Evolutionary conservation across 2,329 filamentous ascomycete species (phyloP).

Genomic region (Metarhizium humberi): DNA sequence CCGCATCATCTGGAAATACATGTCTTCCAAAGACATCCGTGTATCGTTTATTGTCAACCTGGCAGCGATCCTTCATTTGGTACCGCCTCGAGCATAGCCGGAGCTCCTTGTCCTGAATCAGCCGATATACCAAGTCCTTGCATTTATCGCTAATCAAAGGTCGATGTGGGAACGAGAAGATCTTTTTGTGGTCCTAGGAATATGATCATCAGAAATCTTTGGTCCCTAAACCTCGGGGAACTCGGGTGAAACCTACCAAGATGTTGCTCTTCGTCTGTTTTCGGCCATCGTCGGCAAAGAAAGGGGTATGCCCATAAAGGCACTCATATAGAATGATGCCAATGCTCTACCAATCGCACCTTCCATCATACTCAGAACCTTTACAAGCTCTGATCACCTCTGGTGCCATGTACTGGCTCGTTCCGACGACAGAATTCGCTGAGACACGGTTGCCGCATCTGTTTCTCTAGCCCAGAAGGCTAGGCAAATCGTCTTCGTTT

Average conservation of each 20-base stretch:
- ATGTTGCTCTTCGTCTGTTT: conserved; percentile 83
- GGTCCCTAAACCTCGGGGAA: neutral
- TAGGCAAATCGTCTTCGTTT: conserved; percentile 19
- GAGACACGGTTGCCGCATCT: conserved; percentile 58
- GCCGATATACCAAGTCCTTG: conserved; percentile 63
- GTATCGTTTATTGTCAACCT: conserved; percentile 11
- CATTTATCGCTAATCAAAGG: conserved; percentile 60
- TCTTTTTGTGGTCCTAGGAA: conserved; percentile 55
- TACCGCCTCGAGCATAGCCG: conserved; percentile 74
- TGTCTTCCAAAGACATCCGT: conserved; percentile 36
- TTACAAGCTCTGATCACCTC: conserved; percentile 62
- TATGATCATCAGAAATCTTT: neutral
- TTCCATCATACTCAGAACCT: conserved; percentile 61
- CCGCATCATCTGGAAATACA: conserved; percentile 75
- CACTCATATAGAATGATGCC: conserved; percentile 94
- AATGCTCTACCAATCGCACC: conserved; percentile 96
- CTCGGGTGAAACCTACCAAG: conserved; percentile 40
- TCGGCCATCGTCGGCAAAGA: conserved; percentile 68
- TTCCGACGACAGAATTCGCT: conserved; percentile 82
- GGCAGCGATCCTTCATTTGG: conserved; percentile 48
- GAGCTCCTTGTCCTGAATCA: conserved; percentile 65
- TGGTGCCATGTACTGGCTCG: conserved; percentile 96
- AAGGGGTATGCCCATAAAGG: conserved; percentile 84
- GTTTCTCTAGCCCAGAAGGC: conserved; percentile 61
- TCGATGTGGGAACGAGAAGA: conserved; percentile 60